phyloP scores from a whole-genome alignment of 1,139 yeast genomes.

The Debaryomyces coudertii region DNA sequence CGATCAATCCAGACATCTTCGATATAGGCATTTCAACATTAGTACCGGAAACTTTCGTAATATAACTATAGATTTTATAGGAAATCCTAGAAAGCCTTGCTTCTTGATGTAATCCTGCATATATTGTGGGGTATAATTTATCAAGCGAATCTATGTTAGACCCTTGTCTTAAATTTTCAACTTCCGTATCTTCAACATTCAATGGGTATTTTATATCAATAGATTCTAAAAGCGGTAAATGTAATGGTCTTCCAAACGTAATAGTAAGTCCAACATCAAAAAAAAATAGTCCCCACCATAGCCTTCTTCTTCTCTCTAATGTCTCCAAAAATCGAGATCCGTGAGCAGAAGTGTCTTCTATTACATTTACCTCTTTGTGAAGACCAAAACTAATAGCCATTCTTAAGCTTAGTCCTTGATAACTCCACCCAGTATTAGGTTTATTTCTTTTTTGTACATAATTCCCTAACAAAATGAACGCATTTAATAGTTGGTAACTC shows the following conservation, averaged over 20 bases:
- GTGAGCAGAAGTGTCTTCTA: not conserved
- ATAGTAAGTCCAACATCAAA: slow-evolving; percentile 68
- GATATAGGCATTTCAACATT: slow-evolving; percentile 23
- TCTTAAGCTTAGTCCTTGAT: slow-evolving; percentile 63
- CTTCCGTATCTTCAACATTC: slow-evolving; percentile 52
- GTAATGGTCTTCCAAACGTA: slow-evolving; percentile 67
- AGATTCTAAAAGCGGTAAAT: slow-evolving; percentile 52
- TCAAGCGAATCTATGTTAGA: slow-evolving; percentile 16
- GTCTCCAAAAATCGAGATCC: slow-evolving; percentile 20
- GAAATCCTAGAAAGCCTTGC: slow-evolving; percentile 54
- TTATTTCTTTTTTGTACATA: slow-evolving; percentile 66
- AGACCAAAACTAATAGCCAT: slow-evolving; percentile 69
- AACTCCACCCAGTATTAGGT: slow-evolving; percentile 66
- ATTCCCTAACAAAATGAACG: slow-evolving; percentile 57
- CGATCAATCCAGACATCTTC: slow-evolving; percentile 49
- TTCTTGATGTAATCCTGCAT: slow-evolving; percentile 61
- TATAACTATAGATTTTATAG: slow-evolving; percentile 50
- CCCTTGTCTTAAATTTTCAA: slow-evolving; percentile 17
- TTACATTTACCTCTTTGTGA: slow-evolving; percentile 21
- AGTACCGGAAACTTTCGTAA: slow-evolving; percentile 18
- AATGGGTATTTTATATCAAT: slow-evolving; percentile 54
- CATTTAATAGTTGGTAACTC: slow-evolving; percentile 55
- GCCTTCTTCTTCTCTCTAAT: slow-evolving; percentile 49
- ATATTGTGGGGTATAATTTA: slow-evolving; percentile 53
- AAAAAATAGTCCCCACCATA: slow-evolving; percentile 66